Evolutionary conservation across 2,329 filamentous ascomycete genomes (phyloP).

Genomic region (Diplodia sapinea): DNA sequence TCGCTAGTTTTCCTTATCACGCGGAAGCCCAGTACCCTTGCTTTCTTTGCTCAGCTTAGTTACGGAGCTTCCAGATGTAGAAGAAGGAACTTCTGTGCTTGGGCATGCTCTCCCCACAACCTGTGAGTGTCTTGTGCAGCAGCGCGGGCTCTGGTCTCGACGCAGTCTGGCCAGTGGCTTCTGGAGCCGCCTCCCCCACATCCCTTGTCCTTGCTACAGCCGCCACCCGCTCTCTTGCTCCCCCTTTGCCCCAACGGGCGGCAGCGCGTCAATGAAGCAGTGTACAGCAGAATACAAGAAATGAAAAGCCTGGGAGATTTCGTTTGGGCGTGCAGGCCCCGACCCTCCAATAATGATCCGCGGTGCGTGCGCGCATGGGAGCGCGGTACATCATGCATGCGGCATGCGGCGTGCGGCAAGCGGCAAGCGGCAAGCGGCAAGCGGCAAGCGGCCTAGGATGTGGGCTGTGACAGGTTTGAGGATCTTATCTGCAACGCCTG

Average conservation of each 20-base stretch:
- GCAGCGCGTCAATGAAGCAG: background rate
- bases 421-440: slow-evolving; percentile 13
- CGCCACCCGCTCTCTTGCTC: background rate
- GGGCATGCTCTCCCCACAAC: slow-evolving; percentile 1
- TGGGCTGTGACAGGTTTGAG: background rate
- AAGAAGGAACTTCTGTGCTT: slow-evolving; percentile 21
- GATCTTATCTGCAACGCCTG: slow-evolving; percentile 22
- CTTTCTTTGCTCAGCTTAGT: slow-evolving; percentile 11
- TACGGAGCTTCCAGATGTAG: slow-evolving; percentile 24
- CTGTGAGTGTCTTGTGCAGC: background rate
- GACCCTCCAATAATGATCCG: slow-evolving; percentile 18
- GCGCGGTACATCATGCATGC: slow-evolving; percentile 24
- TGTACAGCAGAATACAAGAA: slow-evolving; percentile 25
- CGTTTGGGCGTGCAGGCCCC: background rate
- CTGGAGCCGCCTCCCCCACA: slow-evolving; percentile 1
- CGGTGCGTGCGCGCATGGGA: slow-evolving; percentile 16
- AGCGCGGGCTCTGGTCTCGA: background rate
- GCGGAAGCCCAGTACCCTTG: slow-evolving; percentile 18
- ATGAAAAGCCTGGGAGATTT: slow-evolving; percentile 13
- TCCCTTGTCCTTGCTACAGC: slow-evolving; percentile 12
- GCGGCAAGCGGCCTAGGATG: background rate
- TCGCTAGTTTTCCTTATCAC: slow-evolving; percentile 14
- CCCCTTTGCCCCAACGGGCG: slow-evolving; percentile 6
- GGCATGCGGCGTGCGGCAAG: background rate
- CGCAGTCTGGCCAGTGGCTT: background rate